Conservation (phyloP, 805 yeast species). For the Saturnispora saitoi region DNA sequence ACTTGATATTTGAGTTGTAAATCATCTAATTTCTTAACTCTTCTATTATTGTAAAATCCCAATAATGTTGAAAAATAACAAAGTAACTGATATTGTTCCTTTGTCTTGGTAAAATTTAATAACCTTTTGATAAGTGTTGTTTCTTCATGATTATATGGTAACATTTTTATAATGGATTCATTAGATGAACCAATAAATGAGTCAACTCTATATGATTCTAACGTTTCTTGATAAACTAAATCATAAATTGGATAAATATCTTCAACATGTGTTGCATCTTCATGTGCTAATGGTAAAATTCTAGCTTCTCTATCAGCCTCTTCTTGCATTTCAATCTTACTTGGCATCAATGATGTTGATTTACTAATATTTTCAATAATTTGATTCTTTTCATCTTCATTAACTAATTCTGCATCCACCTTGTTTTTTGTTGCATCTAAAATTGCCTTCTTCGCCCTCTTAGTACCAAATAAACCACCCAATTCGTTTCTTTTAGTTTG, state of each 20-base stretch:
- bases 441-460: constrained; percentile 88
- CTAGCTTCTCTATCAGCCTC: constrained; percentile 54
- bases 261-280: constrained; percentile 73
- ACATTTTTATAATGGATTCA: constrained; percentile 42
- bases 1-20: constrained; percentile 53
- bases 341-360: constrained; percentile 66
- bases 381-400: constrained; percentile 54
- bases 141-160: constrained; percentile 45
- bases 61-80: constrained; percentile 72
- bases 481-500: constrained; percentile 61
- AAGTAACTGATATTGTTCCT: constrained; percentile 56
- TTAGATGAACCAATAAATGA: constrained; percentile 38
- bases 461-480: constrained; percentile 97
- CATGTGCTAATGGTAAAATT: constrained; percentile 73
- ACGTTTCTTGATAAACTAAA: constrained; percentile 63
- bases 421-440: constrained; percentile 71
- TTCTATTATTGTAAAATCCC: constrained; percentile 71
- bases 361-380: constrained; percentile 73
- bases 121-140: constrained; percentile 4
- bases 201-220: constrained; percentile 54
- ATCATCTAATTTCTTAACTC: constrained; percentile 49
- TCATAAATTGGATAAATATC: constrained; percentile 70
- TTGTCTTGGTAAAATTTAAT: constrained; percentile 28
- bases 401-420: constrained; percentile 73
- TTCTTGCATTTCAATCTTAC: constrained; percentile 52